These are phyloP conservation scores for Paraphoma sp. DNA, from an alignment of 2,329 filamentous ascomycete species.

Conservation along the genomic window DNA sequence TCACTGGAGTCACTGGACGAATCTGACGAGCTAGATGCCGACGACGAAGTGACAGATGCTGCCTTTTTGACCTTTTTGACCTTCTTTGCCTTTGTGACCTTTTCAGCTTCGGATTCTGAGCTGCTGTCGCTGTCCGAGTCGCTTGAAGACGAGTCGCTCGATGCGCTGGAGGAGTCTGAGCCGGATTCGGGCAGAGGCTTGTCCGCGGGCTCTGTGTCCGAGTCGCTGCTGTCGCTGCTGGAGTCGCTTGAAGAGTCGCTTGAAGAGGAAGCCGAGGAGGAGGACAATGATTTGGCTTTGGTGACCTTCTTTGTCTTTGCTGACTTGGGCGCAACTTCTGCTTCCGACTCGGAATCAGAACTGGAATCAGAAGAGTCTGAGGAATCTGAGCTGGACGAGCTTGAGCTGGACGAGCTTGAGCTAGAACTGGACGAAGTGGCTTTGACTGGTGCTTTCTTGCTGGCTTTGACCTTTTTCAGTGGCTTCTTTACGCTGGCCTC, in stretches of 20 bases:
- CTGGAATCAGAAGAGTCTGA: background rate
- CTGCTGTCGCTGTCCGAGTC: constrained; percentile 35
- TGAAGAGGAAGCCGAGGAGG: constrained; percentile 27
- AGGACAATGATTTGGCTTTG: constrained; percentile 24
- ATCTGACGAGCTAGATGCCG: constrained; percentile 39
- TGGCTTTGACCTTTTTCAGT: constrained; percentile 18
- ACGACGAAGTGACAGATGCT: constrained; percentile 35
- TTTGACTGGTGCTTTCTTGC: constrained; percentile 29
- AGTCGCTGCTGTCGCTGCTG: constrained; percentile 28
- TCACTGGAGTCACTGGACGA: constrained; percentile 33
- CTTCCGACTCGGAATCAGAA: constrained; percentile 26
- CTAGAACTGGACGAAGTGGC: constrained; percentile 15
- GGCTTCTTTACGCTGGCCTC: constrained; percentile 37
- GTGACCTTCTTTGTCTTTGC: constrained; percentile 16
- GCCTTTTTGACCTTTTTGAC: constrained; percentile 29
- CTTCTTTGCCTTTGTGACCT: constrained; percentile 22
- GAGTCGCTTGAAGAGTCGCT: constrained; percentile 18
- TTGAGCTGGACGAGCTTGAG: constrained; percentile 48
- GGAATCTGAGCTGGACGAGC: constrained; percentile 44
- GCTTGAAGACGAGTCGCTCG: constrained; percentile 34
- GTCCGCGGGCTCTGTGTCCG: constrained; percentile 33
- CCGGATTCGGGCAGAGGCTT: constrained; percentile 35
- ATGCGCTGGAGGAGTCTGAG: constrained; percentile 29
- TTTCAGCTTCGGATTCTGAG: constrained; percentile 33
- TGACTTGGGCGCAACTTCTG: constrained; percentile 16